Conservation (phyloP, 179 eudicot species). For the Beta macrorhiza region DNA sequence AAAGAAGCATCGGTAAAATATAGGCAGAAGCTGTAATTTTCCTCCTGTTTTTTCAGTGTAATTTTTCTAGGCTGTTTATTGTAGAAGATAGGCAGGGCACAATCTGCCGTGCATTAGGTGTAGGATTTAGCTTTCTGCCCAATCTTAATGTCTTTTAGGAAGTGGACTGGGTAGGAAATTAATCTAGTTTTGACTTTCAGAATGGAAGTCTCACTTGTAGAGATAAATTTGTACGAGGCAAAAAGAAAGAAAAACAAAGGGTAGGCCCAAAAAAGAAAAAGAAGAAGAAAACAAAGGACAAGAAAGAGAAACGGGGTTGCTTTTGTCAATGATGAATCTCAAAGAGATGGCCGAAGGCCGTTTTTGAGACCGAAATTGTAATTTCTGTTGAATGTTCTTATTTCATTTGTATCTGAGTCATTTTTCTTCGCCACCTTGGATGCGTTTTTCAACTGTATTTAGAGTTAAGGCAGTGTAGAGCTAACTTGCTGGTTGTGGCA, state of each 20-base stretch:
- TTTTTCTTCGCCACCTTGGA: neutral
- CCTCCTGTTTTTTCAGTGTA: constrained; percentile 21
- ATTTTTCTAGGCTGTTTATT: constrained; percentile 37
- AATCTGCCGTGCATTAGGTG: constrained; percentile 25
- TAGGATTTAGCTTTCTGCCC: constrained; percentile 32
- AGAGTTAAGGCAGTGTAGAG: neutral
- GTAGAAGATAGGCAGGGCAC: constrained; percentile 37
- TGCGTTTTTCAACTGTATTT: neutral
- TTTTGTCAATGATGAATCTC: constrained; percentile 17
- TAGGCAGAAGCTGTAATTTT: constrained; percentile 35
- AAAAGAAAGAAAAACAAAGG: neutral
- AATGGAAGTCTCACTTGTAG: constrained; percentile 34
- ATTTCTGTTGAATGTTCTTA: no score
- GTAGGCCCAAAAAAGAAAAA: neutral
- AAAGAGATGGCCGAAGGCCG: constrained; percentile 45
- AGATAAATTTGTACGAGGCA: constrained; percentile 18
- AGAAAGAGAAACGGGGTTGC: neutral
- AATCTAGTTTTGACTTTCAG: constrained; percentile 26
- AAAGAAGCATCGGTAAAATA: constrained; percentile 49
- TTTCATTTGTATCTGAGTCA: no score
- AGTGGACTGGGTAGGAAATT: constrained; percentile 19
- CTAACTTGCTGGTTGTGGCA: neutral
- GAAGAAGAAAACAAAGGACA: neutral
- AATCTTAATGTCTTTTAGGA: constrained; percentile 23
- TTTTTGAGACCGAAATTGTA: constrained; percentile 5